A percentile compares a stretch with the other conserved stretches of the same genome.
These are phyloP conservation scores for Aspergillus sp. DNA, from an alignment of 2,329 filamentous ascomycete species.

Conservation along the genomic window DNA sequence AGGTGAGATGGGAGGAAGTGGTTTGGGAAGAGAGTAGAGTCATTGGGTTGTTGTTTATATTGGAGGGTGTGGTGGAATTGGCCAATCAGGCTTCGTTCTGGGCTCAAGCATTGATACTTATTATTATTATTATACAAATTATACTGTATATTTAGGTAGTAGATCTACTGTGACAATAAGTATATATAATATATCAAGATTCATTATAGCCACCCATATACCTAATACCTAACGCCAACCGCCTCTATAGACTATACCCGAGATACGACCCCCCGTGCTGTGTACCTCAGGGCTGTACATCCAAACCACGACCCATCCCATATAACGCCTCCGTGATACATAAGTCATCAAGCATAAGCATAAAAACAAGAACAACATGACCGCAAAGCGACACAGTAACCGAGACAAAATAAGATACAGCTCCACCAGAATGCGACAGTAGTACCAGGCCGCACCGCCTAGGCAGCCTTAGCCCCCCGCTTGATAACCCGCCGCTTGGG, in stretches of 20 bases:
- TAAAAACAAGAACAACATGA: neutral
- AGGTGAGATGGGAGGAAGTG: neutral
- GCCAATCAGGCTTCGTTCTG: neutral
- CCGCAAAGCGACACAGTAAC: neutral
- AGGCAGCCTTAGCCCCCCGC: conserved; percentile 14
- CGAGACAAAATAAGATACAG: conserved; percentile 1
- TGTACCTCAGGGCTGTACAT: neutral
- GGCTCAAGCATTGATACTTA: neutral
- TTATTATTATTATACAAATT: no score
- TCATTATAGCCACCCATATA: neutral
- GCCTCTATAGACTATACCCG: neutral
- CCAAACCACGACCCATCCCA: neutral
- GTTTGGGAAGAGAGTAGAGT: neutral
- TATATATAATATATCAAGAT: neutral
- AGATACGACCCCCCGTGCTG: neutral
- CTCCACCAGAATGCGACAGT: neutral
- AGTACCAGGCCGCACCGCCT: conserved; percentile 7
- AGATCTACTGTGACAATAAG: no score
- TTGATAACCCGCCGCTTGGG: conserved; percentile 38
- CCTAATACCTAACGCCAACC: neutral
- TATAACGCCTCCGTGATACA: neutral
- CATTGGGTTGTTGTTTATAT: neutral
- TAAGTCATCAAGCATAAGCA: neutral
- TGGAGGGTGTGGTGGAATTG: conserved; percentile 7
- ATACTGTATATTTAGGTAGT: no score